phyloP scores from a whole-genome alignment of 495 filamentous ascomycete genomes.

The Neurospora hispaniola region DNA sequence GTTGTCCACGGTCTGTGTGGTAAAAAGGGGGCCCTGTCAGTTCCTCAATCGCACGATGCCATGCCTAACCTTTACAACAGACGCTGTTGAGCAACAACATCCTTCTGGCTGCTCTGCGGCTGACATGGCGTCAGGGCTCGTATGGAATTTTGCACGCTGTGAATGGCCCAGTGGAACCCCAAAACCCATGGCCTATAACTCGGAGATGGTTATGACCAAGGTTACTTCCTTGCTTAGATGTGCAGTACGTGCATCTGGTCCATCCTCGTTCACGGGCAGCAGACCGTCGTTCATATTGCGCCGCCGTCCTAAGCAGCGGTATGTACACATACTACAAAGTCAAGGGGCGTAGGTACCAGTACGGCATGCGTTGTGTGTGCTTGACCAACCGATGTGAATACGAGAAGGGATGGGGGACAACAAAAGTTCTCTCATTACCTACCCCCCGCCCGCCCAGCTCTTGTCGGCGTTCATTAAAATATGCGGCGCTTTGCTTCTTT shows the following conservation, averaged over 20 bases:
- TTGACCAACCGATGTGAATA: not conserved
- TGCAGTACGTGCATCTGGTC: not conserved
- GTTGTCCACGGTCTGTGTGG: not conserved
- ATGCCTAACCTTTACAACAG: not conserved
- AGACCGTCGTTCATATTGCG: not conserved
- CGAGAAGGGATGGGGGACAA: not conserved
- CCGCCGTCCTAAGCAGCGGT: not conserved
- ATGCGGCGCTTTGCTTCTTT: not conserved
- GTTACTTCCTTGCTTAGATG: not conserved
- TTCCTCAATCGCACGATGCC: not conserved
- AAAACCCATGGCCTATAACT: not conserved
- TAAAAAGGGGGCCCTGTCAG: not conserved
- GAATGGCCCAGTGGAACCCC: not conserved
- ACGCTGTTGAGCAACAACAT: not conserved
- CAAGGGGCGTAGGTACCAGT: not conserved
- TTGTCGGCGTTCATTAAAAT: not conserved
- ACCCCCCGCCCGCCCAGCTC: not conserved
- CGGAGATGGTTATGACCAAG: not conserved
- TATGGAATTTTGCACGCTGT: not conserved
- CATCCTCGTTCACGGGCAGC: not conserved
- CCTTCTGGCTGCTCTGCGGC: slow-evolving; percentile 2
- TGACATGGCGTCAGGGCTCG: slow-evolving; percentile 1
- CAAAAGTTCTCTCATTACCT: not conserved
- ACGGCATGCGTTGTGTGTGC: not conserved
- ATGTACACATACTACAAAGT: not conserved